Base-by-base conservation (phyloP, 371 early-diverging fungal genomes). In the Mucor ambiguus region DNA sequence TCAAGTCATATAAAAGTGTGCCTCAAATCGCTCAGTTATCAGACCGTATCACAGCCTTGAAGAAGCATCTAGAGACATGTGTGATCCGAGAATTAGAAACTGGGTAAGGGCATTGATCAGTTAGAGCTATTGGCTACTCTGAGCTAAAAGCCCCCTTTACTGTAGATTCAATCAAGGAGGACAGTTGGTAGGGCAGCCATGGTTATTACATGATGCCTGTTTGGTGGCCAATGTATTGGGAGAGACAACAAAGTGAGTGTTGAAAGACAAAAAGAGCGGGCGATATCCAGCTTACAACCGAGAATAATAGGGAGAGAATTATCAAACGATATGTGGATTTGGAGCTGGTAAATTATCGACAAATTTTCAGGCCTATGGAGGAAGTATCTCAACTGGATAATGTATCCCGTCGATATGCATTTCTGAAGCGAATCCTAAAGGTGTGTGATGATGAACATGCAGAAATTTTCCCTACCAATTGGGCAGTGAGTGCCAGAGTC, bases 391-490 rank as follows among this genome's bases (percentile, higher is more conserved):
- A 92, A 29, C 73, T 98, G 4, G 95, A 92, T 41, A 89, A 95
- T 61, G 86, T 95, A 0, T 87, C 94, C 2, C 83, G 96, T 24
- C 85, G 98, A n/a, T 97, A 93, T 76, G 92, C 98, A 2, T 97
- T 96, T 90, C 75, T 98, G 43, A 93, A 95, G 67, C 87, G 97
- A 37, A 77, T 92, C 12, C 69, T 96, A 29, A 94, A 94, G 72
- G 86, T 84, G 7, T 90, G 88, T 69, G 93, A 95, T 67, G 96
- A 96, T 11, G 92, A 91, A 35, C 95, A 96, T 69, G 84, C 87
- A 0, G 74, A 77, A 1, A 83, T 95, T 9, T 97, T 98, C 64
- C 96, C 96, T 1, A 70, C 77, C 4, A 62, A 74, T 4, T 97
- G 98, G 98, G 80, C 86, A 28, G 84, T 93, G 3, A 91, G 87